phyloP scores from a whole-genome alignment of 176 grass and related monocot species.

The Tillandsia leiboldiana region DNA sequence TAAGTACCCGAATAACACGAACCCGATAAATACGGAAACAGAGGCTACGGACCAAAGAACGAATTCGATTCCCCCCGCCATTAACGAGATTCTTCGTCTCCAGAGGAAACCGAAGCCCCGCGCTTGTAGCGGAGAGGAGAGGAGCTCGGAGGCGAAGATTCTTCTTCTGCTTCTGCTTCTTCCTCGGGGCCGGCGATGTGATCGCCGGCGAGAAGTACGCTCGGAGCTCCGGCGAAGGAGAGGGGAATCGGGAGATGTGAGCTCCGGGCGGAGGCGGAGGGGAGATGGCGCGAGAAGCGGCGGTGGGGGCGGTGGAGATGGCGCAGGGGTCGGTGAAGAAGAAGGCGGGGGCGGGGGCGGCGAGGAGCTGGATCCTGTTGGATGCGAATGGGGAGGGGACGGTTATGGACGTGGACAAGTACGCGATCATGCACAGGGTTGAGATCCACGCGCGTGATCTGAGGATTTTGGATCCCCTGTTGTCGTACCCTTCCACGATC shows the following conservation, averaged over 20 bases:
- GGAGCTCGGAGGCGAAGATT: background rate
- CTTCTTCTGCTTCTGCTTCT: background rate
- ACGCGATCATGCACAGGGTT: conserved; percentile 90
- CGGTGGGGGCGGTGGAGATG: conserved; percentile 5
- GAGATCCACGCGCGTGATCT: conserved; percentile 96
- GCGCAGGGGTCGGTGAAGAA: conserved; percentile 4
- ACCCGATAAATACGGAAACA: background rate
- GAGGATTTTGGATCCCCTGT: conserved; percentile 85
- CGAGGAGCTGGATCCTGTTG: conserved; percentile 88
- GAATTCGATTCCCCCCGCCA: conserved; percentile 2
- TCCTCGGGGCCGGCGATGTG: conserved; percentile 41
- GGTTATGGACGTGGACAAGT: conserved; percentile 85
- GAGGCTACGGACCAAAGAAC: background rate
- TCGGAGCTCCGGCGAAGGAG: background rate
- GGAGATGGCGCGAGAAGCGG: conserved; percentile 16
- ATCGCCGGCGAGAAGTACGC: conserved; percentile 16
- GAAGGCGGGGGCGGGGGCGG: conserved; percentile 52
- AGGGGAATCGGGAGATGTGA: background rate
- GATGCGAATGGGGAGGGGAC: conserved; percentile 55
- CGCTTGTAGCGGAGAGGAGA: background rate
- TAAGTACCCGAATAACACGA: background rate
- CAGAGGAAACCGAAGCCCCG: background rate
- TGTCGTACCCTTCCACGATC: conserved; percentile 98
- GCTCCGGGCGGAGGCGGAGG: background rate
- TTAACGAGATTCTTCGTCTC: background rate